Percentiles rank a stretch among this genome's conserved stretches.
Evolutionary conservation across 2,329 filamentous ascomycete genomes (phyloP).

Genomic region (Ophiostoma pallidulum): DNA sequence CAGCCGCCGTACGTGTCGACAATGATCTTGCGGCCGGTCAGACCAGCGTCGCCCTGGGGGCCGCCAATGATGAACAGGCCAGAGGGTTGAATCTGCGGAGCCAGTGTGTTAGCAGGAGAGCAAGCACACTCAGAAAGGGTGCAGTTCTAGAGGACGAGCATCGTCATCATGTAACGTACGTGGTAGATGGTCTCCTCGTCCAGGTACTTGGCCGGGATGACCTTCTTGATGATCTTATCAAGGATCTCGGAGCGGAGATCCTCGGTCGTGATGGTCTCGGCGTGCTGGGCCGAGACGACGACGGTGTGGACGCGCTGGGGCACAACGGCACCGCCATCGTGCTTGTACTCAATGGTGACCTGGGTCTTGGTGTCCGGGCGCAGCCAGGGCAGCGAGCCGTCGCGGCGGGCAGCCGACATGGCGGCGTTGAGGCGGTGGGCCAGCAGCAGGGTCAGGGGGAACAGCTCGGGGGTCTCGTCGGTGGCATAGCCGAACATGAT

Average conservation of each 20-base stretch:
- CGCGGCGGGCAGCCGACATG: conserved; percentile 81
- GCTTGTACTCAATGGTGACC: conserved; percentile 97
- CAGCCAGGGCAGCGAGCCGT: conserved; percentile 86
- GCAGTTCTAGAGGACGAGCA: not conserved
- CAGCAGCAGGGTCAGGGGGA: conserved; percentile 87
- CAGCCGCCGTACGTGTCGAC: conserved; percentile 99
- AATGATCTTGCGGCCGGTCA: conserved; percentile 98
- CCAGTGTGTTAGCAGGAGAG: conserved; percentile 16
- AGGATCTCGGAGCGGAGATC: conserved; percentile 86
- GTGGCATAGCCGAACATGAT: conserved; percentile 99
- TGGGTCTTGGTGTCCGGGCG: conserved; percentile 99
- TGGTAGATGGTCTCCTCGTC: conserved; percentile 94
- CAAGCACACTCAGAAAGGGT: no score
- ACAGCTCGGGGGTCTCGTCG: conserved; percentile 95
- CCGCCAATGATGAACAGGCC: conserved; percentile 98
- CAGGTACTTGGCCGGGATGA: conserved; percentile 85
- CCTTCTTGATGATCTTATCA: conserved; percentile 94
- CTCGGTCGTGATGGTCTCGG: conserved; percentile 79
- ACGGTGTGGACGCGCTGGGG: conserved; percentile 92
- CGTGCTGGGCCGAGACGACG: conserved; percentile 93
- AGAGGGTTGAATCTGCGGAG: conserved; percentile 79
- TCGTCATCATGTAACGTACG: no score
- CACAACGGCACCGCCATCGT: conserved; percentile 88
- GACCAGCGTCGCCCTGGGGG: conserved; percentile 95
- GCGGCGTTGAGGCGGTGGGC: conserved; percentile 95